These are phyloP conservation scores for Tieghemostelium lacteum DNA, from an alignment of 78 protist genomes.

Conservation along the genomic window DNA sequence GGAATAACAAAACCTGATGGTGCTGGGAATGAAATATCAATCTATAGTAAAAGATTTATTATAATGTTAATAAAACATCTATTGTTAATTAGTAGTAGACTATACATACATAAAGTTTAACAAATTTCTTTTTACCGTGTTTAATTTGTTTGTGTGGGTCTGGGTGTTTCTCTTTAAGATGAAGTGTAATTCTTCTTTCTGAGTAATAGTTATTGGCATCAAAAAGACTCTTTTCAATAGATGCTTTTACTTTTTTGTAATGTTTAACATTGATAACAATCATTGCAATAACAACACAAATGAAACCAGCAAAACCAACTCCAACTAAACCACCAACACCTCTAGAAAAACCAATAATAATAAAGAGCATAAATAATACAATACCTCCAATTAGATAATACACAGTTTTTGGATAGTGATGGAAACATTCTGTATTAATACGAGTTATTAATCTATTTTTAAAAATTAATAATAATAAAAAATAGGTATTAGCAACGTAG, in stretches of 20 bases:
- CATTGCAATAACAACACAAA: background rate
- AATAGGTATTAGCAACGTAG: too few relatives aligned
- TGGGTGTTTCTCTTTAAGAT: background rate
- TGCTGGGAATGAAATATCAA: slow-evolving; percentile 19
- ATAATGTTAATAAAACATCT: background rate
- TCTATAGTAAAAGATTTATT: background rate
- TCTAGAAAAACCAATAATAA: too few relatives aligned
- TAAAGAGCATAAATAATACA: too few relatives aligned
- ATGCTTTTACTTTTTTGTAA: too few relatives aligned
- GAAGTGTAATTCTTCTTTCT: slow-evolving; percentile 22
- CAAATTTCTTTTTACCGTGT: background rate
- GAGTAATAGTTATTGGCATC: slow-evolving; percentile 19
- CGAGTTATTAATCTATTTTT: too few relatives aligned
- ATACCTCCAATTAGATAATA: too few relatives aligned
- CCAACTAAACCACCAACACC: too few relatives aligned
- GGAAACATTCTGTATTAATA: too few relatives aligned
- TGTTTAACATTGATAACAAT: background rate
- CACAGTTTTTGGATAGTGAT: too few relatives aligned
- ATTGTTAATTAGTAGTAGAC: background rate
- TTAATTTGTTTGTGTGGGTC: background rate
- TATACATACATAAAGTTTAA: background rate
- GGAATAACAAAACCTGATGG: too few relatives aligned
- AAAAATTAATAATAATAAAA: too few relatives aligned
- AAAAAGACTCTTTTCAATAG: background rate
- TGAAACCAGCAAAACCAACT: background rate